These are phyloP conservation scores for Leccinum griseonigrum DNA, from an alignment of 1,284 basidiomycete species.

Conservation along the genomic window DNA sequence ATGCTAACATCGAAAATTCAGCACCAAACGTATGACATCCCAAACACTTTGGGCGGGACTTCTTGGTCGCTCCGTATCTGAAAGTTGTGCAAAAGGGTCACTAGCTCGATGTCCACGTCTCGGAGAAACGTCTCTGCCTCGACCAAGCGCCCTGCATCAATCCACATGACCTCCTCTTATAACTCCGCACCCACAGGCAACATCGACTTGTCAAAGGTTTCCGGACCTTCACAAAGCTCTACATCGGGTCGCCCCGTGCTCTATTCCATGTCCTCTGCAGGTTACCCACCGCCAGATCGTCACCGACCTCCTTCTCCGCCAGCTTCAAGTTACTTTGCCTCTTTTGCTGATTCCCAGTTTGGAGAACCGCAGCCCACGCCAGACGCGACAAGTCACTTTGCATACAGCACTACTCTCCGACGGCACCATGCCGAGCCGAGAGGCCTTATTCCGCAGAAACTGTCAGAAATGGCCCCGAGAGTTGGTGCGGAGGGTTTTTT, in stretches of 20 bases:
- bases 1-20: not conserved
- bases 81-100: not conserved
- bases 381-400: constrained; percentile 70
- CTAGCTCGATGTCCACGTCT: constrained; percentile 24
- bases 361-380: constrained; percentile 54
- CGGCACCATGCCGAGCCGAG: constrained; percentile 52
- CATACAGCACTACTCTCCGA: constrained; percentile 78
- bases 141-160: constrained; percentile 19
- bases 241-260: constrained; percentile 22
- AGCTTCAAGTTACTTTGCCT: constrained; percentile 73
- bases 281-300: constrained; percentile 15
- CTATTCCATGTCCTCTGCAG: constrained; percentile 12
- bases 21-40: not conserved
- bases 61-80: not conserved
- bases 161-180: constrained; percentile 8
- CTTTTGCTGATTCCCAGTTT: constrained; percentile 47
- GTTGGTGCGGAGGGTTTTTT: constrained; percentile 44
- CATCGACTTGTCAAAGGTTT: constrained; percentile 16
- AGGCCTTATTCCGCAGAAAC: constrained; percentile 28
- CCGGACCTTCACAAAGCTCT: constrained; percentile 18
- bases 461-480: constrained; percentile 39
- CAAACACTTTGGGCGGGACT: not conserved
- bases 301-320: constrained; percentile 59
- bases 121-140: constrained; percentile 21
- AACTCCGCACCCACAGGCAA: constrained; percentile 3